Evolutionary conservation across 352 stramenopile genomes (phyloP), one percentile per base, ranked within the genome.

Genomic region (Phytophthora palmivora): DNA sequence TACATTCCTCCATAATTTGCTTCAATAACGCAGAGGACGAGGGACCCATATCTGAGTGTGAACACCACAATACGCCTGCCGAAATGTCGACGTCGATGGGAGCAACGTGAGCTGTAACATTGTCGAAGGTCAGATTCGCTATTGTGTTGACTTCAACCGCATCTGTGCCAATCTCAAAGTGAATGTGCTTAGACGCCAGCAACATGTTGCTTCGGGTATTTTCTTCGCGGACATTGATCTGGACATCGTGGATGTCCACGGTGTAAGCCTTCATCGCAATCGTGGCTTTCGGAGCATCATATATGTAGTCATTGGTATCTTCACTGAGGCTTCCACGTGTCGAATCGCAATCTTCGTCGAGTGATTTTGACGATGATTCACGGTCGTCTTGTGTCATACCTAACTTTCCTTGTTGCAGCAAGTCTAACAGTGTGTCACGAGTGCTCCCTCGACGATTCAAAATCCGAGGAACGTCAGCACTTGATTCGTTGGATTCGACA

Each of bases 201-300:
- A 94, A 52, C 26, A 90, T 76, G 33, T 76, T 92, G 52, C 84
- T 93, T 43, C 78, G 72, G 16, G 63, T 89, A 1, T 58, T 74
- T 32, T 91, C 82, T 49, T 94, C 86, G 0, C 81, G 74, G 15
- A 92, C 77, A 46, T 92, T 92, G 63, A 94, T 93, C 45, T 94
- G 86, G 0, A 73, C 77, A 38, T 94, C 82, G 49, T 91, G 79
- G 21, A 92, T 72, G 52, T 92, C 82, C 4, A 92, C 53, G 1
- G 83, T 94, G 63, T 91, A 94, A 15, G 79, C 67, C 48, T 94
- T 94, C 61, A 80, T 53, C 9, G 70, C 67, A 45, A 94, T 66
- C 14, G 22, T 85, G 2, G 45, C 44, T 30, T 69, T 79, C 0
- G 64, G 41, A 6, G 64, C 38, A 15, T 61, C 45, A 28, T 28